Evolutionary conservation across 441 rosid species (phyloP).

Genomic region (Pelargonium australe): DNA sequence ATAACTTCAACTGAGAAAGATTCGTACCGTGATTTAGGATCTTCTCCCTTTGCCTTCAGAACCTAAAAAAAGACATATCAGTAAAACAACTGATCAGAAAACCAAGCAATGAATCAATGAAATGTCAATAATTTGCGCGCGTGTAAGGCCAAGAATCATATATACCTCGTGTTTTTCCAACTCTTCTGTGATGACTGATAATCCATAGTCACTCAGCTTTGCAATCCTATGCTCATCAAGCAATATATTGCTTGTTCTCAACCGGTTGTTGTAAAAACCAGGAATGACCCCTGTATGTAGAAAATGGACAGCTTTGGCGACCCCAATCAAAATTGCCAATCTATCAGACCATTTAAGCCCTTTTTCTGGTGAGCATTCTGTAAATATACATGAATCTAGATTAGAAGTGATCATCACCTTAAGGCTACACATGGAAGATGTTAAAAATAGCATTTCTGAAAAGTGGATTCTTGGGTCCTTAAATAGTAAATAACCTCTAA

Average conservation of each 20-base stretch:
- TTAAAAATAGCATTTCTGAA: background rate
- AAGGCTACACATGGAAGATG: too few species aligned
- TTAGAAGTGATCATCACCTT: background rate
- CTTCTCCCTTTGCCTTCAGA: conserved; percentile 57
- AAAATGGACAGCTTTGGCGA: conserved; percentile 93
- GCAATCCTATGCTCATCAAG: conserved; percentile 80
- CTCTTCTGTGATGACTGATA: conserved; percentile 60
- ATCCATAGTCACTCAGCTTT: conserved; percentile 88
- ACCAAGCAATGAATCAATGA: conserved; percentile 1
- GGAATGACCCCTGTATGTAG: conserved; percentile 86
- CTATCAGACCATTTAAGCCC: conserved; percentile 80
- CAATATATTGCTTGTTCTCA: conserved; percentile 71
- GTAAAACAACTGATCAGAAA: conserved; percentile 7
- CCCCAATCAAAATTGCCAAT: conserved; percentile 63
- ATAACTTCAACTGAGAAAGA: background rate
- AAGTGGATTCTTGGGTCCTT: background rate
- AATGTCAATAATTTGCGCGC: conserved; percentile 4
- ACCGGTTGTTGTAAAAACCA: conserved; percentile 56
- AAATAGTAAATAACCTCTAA: too few species aligned
- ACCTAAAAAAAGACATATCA: conserved; percentile 17
- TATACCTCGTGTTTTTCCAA: conserved; percentile 62
- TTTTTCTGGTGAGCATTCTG: conserved; percentile 65
- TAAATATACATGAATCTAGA: conserved; percentile 8
- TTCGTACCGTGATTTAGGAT: conserved; percentile 44
- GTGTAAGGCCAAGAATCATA: conserved; percentile 8